These are phyloP conservation scores for Glaciozyma martinii DNA, from an alignment of 768 basidiomycete species.

Conservation along the genomic window DNA sequence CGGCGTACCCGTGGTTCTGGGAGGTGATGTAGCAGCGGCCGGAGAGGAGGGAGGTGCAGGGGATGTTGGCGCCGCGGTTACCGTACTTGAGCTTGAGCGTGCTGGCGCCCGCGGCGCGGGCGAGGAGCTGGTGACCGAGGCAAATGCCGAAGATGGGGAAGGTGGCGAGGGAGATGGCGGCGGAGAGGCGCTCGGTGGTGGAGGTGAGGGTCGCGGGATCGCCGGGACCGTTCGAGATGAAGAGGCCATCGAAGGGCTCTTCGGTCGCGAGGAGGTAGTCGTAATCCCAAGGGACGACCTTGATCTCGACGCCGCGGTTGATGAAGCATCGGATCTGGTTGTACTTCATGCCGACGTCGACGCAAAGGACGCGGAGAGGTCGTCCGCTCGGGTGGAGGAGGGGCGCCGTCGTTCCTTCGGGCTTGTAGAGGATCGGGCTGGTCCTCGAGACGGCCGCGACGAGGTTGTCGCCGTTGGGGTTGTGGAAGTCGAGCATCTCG, in stretches of 20 bases:
- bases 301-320: slow-evolving; percentile 82
- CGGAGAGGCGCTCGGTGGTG: slow-evolving; percentile 62
- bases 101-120: slow-evolving; percentile 82
- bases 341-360: slow-evolving; percentile 99
- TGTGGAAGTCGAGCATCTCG: slow-evolving; percentile 67
- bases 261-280: slow-evolving; percentile 65
- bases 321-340: slow-evolving; percentile 97
- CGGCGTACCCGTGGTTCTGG: slow-evolving; percentile 97
- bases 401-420: slow-evolving; percentile 45
- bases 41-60: slow-evolving; percentile 84
- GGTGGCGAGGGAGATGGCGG: slow-evolving; percentile 49
- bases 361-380: slow-evolving; percentile 68
- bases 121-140: slow-evolving; percentile 92
- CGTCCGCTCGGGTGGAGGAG: slow-evolving; percentile 52
- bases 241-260: slow-evolving; percentile 85
- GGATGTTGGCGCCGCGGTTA: slow-evolving; percentile 97
- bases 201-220: slow-evolving; percentile 68
- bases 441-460: slow-evolving; percentile 78
- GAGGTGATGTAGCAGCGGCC: slow-evolving; percentile 98
- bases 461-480: slow-evolving; percentile 82
- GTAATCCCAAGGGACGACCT: slow-evolving; percentile 96
- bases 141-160: slow-evolving; percentile 95
- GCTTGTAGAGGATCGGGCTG: slow-evolving; percentile 55
- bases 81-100: slow-evolving; percentile 99
- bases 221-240: slow-evolving; percentile 95